These are phyloP conservation scores for Saturnispora diversa DNA, from an alignment of 805 yeast genomes.

Conservation along the genomic window DNA sequence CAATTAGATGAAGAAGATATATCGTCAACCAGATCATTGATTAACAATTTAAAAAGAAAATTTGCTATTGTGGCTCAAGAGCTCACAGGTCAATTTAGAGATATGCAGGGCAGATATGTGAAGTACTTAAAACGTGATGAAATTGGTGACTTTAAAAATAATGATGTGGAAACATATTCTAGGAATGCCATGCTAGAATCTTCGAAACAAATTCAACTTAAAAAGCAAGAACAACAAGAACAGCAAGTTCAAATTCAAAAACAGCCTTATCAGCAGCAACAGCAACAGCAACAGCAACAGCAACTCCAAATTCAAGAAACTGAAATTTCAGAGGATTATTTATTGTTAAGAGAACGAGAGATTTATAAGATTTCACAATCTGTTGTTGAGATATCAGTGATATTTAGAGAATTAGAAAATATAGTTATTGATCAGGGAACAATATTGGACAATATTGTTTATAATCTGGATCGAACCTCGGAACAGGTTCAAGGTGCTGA, in stretches of 20 bases:
- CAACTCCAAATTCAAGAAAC: slow-evolving; percentile 42
- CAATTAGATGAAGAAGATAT: neutral
- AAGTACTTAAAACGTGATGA: slow-evolving; percentile 79
- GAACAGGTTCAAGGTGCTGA: slow-evolving; percentile 70
- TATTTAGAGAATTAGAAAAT: slow-evolving; percentile 86
- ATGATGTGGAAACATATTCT: slow-evolving; percentile 40
- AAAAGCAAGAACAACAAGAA: slow-evolving; percentile 18
- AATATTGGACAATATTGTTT: slow-evolving; percentile 85
- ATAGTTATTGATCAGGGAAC: slow-evolving; percentile 95
- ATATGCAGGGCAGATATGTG: slow-evolving; percentile 82
- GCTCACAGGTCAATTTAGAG: slow-evolving; percentile 67
- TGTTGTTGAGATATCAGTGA: slow-evolving; percentile 84
- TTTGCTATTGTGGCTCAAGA: slow-evolving; percentile 83
- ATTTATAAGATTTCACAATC: slow-evolving; percentile 90
- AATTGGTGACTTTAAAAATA: slow-evolving; percentile 16
- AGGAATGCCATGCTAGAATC: slow-evolving; percentile 40
- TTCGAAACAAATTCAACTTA: slow-evolving; percentile 38
- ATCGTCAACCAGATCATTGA: slow-evolving; percentile 34
- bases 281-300: too few species aligned
- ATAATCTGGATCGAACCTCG: slow-evolving; percentile 75
- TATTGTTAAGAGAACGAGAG: slow-evolving; percentile 78
- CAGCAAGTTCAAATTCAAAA: slow-evolving; percentile 67
- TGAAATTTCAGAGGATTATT: slow-evolving; percentile 33
- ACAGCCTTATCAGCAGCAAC: too few species aligned
- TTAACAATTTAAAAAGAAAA: slow-evolving; percentile 73